A percentile compares a stretch with the other conserved stretches of the same genome.
Conservation (phyloP, 2,329 filamentous ascomycete genomes). For the Chrysosporium queenslandicum region DNA sequence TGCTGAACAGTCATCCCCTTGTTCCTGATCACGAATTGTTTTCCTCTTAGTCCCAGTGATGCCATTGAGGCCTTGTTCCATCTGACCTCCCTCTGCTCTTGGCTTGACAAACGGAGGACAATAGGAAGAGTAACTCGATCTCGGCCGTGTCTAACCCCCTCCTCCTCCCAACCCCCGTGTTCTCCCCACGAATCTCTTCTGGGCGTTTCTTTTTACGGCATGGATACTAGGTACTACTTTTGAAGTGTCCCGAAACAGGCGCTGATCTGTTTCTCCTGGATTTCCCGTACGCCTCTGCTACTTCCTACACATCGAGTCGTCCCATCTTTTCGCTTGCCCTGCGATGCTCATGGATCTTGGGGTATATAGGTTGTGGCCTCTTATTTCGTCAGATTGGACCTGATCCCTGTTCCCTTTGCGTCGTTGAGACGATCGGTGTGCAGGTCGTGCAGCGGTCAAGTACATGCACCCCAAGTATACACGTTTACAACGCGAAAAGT, state of each 20-base stretch:
- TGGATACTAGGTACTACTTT: neutral
- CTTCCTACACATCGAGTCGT: no score
- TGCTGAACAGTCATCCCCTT: neutral
- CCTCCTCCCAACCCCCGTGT: neutral
- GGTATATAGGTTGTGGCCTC: slow-evolving; percentile 1
- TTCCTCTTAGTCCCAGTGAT: neutral
- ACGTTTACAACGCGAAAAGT: no score
- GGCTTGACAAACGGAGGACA: neutral
- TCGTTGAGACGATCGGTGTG: neutral
- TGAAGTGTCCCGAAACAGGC: neutral
- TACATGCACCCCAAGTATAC: neutral
- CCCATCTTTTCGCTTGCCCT: neutral
- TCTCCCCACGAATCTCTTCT: neutral
- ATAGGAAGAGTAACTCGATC: neutral
- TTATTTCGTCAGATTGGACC: neutral
- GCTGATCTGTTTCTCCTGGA: neutral
- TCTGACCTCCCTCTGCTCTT: neutral
- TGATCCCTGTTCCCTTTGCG: neutral
- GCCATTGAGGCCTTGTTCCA: neutral
- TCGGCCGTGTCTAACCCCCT: slow-evolving; percentile 1
- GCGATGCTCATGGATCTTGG: neutral
- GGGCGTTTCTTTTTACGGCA: neutral
- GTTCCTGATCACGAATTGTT: neutral
- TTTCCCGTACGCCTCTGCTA: neutral
- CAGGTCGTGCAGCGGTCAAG: neutral